Conservation (phyloP, 2,329 filamentous ascomycete species). For the Samsoniella hepiali region DNA sequence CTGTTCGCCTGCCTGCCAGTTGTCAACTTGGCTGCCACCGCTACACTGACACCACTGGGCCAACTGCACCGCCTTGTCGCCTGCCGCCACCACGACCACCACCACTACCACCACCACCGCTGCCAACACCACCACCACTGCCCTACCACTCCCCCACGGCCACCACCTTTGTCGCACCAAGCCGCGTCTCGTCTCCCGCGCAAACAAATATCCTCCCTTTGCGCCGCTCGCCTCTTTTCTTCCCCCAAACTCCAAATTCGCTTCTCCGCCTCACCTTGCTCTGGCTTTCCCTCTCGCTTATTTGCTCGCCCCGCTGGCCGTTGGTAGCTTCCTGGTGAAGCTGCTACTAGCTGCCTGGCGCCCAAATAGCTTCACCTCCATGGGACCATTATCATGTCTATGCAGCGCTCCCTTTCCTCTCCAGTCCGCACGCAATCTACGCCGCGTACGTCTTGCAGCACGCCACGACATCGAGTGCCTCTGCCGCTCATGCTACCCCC, state of each 20-base stretch:
- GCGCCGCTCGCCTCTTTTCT: neutral
- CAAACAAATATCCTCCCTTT: slow-evolving; percentile 12
- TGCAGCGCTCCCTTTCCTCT: slow-evolving; percentile 62
- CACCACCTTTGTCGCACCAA: slow-evolving; percentile 1
- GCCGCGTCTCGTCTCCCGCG: neutral
- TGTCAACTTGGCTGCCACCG: neutral
- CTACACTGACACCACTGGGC: neutral
- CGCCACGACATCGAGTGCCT: neutral
- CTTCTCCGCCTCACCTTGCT: neutral
- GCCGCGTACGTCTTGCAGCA: slow-evolving; percentile 52
- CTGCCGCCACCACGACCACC: neutral
- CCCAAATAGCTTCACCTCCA: slow-evolving; percentile 31
- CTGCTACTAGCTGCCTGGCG: slow-evolving; percentile 34
- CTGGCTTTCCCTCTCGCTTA: slow-evolving; percentile 2
- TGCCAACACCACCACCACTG: too few species aligned
- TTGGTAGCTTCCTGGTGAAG: slow-evolving; percentile 25
- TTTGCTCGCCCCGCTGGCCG: slow-evolving; percentile 15
- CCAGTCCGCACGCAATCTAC: slow-evolving; percentile 56
- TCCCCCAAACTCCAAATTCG: neutral
- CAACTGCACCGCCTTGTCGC: neutral
- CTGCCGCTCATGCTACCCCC: neutral
- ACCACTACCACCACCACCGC: too few species aligned
- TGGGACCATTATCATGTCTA: slow-evolving; percentile 57
- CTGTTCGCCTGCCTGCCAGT: too few species aligned
- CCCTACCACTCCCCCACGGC: too few species aligned